Percentiles rank a stretch among this genome's conserved stretches.
These are phyloP conservation scores for Striga hermonthica DNA, from an alignment of 305 asterid genomes.

Conservation along the genomic window DNA sequence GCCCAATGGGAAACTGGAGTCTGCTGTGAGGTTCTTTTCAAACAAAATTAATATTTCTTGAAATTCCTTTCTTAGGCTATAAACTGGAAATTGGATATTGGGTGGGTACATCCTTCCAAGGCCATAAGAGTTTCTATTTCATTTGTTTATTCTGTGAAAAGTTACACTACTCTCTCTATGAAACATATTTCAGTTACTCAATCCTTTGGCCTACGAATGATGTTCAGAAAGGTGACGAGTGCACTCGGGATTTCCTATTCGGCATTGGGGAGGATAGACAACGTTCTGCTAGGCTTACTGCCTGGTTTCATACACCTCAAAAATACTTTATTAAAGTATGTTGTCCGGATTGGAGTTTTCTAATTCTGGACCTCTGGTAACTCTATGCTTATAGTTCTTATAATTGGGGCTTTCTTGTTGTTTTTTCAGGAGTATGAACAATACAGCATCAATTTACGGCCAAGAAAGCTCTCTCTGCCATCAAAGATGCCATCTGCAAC, in stretches of 20 bases:
- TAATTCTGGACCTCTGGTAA: conserved; percentile 25
- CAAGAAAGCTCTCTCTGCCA: conserved; percentile 41
- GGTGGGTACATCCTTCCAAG: not conserved
- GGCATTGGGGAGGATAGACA: conserved; percentile 94
- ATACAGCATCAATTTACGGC: conserved; percentile 44
- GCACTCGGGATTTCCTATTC: conserved; percentile 81
- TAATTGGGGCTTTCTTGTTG: conserved; percentile 20
- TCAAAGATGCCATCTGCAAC: conserved; percentile 42
- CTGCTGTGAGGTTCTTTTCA: conserved; percentile 81
- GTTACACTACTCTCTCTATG: conserved; percentile 24
- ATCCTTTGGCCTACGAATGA: conserved; percentile 76
- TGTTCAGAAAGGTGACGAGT: conserved; percentile 68
- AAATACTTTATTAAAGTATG: conserved; percentile 76
- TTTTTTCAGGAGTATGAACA: conserved; percentile 68
- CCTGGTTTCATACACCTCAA: conserved; percentile 94
- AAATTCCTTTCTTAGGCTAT: not conserved
- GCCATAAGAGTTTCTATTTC: conserved; percentile 13
- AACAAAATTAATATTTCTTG: not conserved
- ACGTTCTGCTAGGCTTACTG: conserved; percentile 96
- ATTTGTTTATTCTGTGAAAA: conserved; percentile 20
- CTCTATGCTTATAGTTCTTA: conserved; percentile 11
- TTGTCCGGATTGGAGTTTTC: conserved; percentile 27
- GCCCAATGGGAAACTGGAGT: conserved; percentile 86
- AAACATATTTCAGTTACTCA: conserved; percentile 60
- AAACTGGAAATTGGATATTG: not conserved